A percentile compares a stretch with the other conserved stretches of the same genome.
These are phyloP conservation scores for Suillus discolor DNA, from an alignment of 768 basidiomycete genomes.

Conservation along the genomic window DNA sequence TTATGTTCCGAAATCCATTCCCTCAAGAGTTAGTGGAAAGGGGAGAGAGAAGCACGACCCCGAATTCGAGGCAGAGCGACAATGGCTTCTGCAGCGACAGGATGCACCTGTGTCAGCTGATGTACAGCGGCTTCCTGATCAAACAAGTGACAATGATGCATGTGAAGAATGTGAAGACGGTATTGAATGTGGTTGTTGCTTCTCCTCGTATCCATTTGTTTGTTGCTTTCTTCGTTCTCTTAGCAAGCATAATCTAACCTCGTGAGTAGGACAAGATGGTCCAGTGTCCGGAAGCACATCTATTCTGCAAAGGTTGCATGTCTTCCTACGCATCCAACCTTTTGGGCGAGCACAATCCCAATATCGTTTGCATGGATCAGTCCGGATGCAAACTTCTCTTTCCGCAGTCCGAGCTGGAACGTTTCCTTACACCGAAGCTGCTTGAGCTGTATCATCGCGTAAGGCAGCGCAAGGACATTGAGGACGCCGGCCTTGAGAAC, in stretches of 20 bases:
- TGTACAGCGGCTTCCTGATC: conserved; percentile 31
- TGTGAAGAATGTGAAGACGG: conserved; percentile 55
- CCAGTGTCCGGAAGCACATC: conserved; percentile 87
- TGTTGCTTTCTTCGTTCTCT: conserved; percentile 1
- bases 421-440: conserved; percentile 68
- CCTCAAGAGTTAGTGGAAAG: conserved; percentile 43
- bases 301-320: conserved; percentile 81
- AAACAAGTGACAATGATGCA: conserved; percentile 39
- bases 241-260: background rate
- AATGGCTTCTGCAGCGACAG: conserved; percentile 45
- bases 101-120: conserved; percentile 21
- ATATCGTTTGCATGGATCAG: conserved; percentile 82
- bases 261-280: conserved; percentile 71
- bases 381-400: conserved; percentile 72
- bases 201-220: conserved; percentile 70
- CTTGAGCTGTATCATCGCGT: conserved; percentile 73
- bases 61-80: conserved; percentile 45
- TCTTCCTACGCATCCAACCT: conserved; percentile 65
- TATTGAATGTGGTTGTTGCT: conserved; percentile 91
- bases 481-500: conserved; percentile 74
- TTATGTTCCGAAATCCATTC: conserved; percentile 39
- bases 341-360: conserved; percentile 62
- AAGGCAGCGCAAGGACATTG: conserved; percentile 77
- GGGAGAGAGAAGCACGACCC: conserved; percentile 41
- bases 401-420: conserved; percentile 64